Evolutionary conservation across 2,329 filamentous ascomycete genomes (phyloP), one percentile per base, ranked within the genome.

Genomic region (Xylariaceae sp.): DNA sequence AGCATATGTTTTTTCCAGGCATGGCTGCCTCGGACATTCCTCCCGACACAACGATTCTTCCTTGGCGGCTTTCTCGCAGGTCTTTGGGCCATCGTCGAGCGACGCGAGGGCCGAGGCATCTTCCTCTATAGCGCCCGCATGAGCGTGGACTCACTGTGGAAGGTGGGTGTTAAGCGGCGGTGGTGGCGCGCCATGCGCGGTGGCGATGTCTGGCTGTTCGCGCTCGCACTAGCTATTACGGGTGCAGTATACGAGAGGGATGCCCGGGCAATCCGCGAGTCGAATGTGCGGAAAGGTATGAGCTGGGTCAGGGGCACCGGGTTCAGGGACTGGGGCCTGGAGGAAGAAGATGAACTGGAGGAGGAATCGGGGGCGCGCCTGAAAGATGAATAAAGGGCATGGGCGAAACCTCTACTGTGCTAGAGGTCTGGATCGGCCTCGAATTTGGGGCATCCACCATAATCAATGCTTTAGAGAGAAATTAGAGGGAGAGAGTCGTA

Each of bases 11-110:
- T 97, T 66, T 92, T 97, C 78, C 91, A 96, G 72, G 77, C 82
- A 39, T 81, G 88, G 66, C 80, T 97, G 1, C 92, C 93, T 0
- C 81, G 87, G 2, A 81, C 81, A 5, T 78, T 92, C 7, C 78
- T 97, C 0, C 83, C 92, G 0, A 92, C 88, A 0, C 89, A 94
- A 69, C 84, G 94, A 18, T 95, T 94, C 80, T 96, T 95, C 79
- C 77, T 97, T 0, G 90, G 91, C 46, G 93, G 94, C 6, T 89
- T 93, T 70, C 67, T 95, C 1, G 91, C 89, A 1, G 94, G 94
- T 0, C 72, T 94, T 21, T 97, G 92, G 86, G 90, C 89, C 0
- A 89, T 89, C 70, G 74, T 96, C 2, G 88, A 92, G 67, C 78
- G 86, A 37, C 77, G 78, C 43, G 76, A 81, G 55, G 83, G 87